Conservation (phyloP, 1,284 basidiomycete species). For the Puccinia hordei region DNA sequence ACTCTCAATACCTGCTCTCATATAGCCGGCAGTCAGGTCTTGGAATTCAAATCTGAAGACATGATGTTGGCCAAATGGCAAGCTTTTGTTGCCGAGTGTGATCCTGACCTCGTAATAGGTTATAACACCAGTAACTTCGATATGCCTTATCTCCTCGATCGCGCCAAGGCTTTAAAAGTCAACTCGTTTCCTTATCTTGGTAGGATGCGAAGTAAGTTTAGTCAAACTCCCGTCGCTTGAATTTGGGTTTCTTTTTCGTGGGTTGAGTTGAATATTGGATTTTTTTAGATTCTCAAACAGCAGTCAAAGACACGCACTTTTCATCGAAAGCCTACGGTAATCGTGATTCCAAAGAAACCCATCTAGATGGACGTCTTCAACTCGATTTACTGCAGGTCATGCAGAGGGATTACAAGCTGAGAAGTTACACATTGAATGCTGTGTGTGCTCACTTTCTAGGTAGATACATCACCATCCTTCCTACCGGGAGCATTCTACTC, state of each 20-base stretch:
- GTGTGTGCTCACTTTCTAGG: constrained; percentile 91
- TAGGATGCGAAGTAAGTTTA: constrained; percentile 70
- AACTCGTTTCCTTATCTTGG: constrained; percentile 75
- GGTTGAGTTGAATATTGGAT: not conserved
- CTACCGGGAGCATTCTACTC: not conserved
- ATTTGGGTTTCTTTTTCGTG: constrained; percentile 11
- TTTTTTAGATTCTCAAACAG: constrained; percentile 69
- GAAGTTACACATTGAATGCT: constrained; percentile 91
- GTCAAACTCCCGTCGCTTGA: not conserved
- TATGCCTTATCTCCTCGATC: constrained; percentile 87
- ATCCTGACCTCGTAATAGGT: constrained; percentile 89
- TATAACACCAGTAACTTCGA: constrained; percentile 92
- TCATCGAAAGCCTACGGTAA: constrained; percentile 94
- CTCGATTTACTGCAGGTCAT: constrained; percentile 92
- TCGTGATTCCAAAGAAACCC: constrained; percentile 88
- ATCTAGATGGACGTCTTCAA: constrained; percentile 83
- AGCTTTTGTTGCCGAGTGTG: constrained; percentile 79
- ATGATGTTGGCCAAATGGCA: constrained; percentile 76
- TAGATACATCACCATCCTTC: constrained; percentile 45
- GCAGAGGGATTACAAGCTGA: constrained; percentile 92
- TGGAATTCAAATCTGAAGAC: constrained; percentile 76
- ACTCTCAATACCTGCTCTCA: constrained; percentile 87
- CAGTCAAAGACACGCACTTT: constrained; percentile 87
- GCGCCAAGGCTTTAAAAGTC: constrained; percentile 77
- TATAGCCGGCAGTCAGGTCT: constrained; percentile 90